Evolutionary conservation across 2,329 filamentous ascomycete species (phyloP).

Genomic region (Aureobasidium lini): DNA sequence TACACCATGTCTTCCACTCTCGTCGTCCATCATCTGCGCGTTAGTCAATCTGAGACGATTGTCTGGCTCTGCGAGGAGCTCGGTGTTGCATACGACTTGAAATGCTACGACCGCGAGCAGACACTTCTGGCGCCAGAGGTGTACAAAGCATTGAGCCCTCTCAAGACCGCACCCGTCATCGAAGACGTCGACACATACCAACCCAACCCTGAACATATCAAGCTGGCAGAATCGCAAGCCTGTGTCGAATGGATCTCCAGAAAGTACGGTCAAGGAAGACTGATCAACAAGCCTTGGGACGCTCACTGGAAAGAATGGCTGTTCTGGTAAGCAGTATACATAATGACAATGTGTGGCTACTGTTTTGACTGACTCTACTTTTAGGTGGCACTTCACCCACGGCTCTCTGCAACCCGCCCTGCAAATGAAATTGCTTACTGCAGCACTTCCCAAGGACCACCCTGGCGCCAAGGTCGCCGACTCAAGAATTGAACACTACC

Average conservation of each 20-base stretch:
- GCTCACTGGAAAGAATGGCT: conserved; percentile 5
- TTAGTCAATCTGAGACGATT: conserved; percentile 49
- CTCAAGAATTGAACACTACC: conserved; percentile 22
- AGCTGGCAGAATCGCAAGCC: conserved; percentile 44
- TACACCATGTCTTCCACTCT: conserved; percentile 21
- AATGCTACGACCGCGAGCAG: conserved; percentile 21
- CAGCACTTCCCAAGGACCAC: conserved; percentile 17
- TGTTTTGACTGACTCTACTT: background rate
- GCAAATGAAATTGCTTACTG: conserved; percentile 15
- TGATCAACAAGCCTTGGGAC: conserved; percentile 30
- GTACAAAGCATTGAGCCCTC: conserved; percentile 38
- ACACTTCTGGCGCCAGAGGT: conserved; percentile 29
- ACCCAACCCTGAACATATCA: conserved; percentile 25
- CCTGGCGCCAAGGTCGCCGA: conserved; percentile 17
- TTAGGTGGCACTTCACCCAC: conserved; percentile 18
- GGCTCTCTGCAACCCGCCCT: conserved; percentile 40
- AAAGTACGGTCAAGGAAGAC: conserved; percentile 36
- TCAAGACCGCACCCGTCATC: conserved; percentile 45
- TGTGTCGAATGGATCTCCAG: conserved; percentile 47
- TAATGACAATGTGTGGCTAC: background rate
- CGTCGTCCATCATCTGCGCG: conserved; percentile 46
- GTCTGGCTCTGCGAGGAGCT: conserved; percentile 52
- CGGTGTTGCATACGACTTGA: conserved; percentile 35
- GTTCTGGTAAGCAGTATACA: background rate
- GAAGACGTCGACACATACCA: conserved; percentile 30